Base-by-base conservation (phyloP, 148 eudicot species). In the Cornus kousa region DNA sequence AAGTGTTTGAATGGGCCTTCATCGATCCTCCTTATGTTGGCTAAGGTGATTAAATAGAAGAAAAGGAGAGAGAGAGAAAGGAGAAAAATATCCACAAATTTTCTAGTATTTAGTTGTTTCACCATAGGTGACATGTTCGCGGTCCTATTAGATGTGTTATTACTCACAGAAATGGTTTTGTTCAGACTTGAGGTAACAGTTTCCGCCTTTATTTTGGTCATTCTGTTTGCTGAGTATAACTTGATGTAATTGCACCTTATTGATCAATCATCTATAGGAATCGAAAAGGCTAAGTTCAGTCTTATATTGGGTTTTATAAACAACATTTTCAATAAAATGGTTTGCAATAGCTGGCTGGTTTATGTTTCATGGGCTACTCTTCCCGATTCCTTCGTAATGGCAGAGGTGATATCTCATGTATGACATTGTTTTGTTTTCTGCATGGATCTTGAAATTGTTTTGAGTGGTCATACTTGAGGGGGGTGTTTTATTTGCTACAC, bases 1-100 rank as follows among this genome's bases (percentile, higher is more conserved):
- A 92, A 82, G 91, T 96, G 16, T 92, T 94, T 24, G 87, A 86
- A 33, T 96, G 99, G 99, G 95, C 94, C 32, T 88, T 92, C 37
- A 77, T 85, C 7, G 99, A 96, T 80, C 90, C 95, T 37, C 98
- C 98, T 33, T 96, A 96, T 55, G 86, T 86, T 57, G 71, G 77
- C 65, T 85, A 57, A 28, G n/a, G 20, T 62, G 12, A 67, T 68
- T 31, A 48, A 48, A 76, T 28, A 43, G 23, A 23, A 28, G 53
- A 7, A 55, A 64, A 22, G 74, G 46, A 39, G 60, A 22, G 3
- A 53, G 19, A 50, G 20, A 68, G 35, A 46, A 72, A 4, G 48
- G 23, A 31, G 72, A 9, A 55, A 20, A 5, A 73, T 16, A 53
- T 50, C 22, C 9, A 4, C 22, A 70, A 8, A 53, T 17, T 37